These are phyloP conservation scores for Fraxinus albicans DNA, from an alignment of 305 asterid species.

Conservation along the genomic window DNA sequence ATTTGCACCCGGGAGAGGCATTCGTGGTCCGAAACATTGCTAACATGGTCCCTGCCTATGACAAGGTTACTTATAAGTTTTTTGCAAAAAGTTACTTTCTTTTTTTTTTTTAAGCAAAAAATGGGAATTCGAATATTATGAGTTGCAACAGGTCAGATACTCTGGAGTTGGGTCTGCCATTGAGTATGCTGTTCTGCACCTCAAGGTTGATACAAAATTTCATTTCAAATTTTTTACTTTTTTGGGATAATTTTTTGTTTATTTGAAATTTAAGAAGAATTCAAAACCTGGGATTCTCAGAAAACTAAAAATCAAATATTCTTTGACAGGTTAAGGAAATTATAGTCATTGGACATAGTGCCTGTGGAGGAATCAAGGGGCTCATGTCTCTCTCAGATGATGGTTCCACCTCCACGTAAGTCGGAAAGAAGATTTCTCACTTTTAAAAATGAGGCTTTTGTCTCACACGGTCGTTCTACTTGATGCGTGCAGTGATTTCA, in stretches of 20 bases:
- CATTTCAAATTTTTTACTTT: not conserved
- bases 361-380: conserved; percentile 97
- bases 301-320: not conserved
- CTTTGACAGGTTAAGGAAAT: conserved; percentile 65
- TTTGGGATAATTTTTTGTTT: not conserved
- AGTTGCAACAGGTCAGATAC: conserved; percentile 52
- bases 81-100: not conserved
- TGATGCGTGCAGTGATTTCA: conserved; percentile 55
- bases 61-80: conserved; percentile 44
- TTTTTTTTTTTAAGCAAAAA: not conserved
- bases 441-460: not conserved
- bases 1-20: conserved; percentile 91
- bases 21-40: conserved; percentile 85
- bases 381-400: conserved; percentile 77
- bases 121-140: not conserved
- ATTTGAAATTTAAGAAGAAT: not conserved
- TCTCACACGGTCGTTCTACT: not conserved
- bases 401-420: conserved; percentile 67
- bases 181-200: conserved; percentile 84
- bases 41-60: conserved; percentile 87
- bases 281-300: not conserved
- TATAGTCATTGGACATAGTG: conserved; percentile 91
- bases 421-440: not conserved
- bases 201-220: conserved; percentile 50
- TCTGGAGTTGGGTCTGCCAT: conserved; percentile 85